A percentile compares a stretch with the other conserved stretches of the same genome.
These are phyloP conservation scores for Aspergillus neoniger DNA, from an alignment of 2,329 filamentous ascomycete species.

Conservation along the genomic window DNA sequence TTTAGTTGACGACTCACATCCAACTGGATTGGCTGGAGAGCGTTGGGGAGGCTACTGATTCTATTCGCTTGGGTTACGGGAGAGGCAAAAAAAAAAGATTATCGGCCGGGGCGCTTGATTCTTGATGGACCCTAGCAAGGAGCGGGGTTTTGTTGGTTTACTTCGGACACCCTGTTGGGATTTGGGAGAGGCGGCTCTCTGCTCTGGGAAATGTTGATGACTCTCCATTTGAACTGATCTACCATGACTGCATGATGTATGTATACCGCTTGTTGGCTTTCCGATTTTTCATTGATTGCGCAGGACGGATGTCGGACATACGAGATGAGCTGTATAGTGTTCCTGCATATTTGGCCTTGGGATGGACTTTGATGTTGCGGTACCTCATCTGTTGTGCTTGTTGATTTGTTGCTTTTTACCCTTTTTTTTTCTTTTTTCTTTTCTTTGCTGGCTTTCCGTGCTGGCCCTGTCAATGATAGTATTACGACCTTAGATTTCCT, in stretches of 20 bases:
- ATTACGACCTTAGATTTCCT: background rate
- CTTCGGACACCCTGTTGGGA: background rate
- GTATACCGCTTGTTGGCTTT: constrained; percentile 33
- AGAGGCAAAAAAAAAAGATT: constrained; percentile 2
- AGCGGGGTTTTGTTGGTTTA: background rate
- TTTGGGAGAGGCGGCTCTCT: background rate
- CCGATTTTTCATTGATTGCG: constrained; percentile 1
- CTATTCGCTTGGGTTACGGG: constrained; percentile 8
- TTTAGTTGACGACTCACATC: constrained; percentile 26
- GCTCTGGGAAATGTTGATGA: constrained; percentile 20
- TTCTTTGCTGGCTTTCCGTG: background rate
- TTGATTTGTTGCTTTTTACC: background rate
- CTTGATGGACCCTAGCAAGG: constrained; percentile 1
- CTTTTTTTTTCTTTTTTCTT: background rate
- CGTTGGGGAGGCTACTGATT: constrained; percentile 25
- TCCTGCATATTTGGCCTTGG: constrained; percentile 19
- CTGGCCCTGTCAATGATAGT: background rate
- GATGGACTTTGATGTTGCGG: constrained; percentile 14
- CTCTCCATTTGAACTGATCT: constrained; percentile 10
- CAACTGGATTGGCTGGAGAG: constrained; percentile 36
- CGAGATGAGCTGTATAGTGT: constrained; percentile 27
- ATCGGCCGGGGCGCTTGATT: constrained; percentile 4
- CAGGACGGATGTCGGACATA: constrained; percentile 14
- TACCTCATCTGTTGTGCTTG: constrained; percentile 11
- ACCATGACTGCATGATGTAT: constrained; percentile 41